These are phyloP conservation scores for Alternaria postmessia DNA, from an alignment of 2,329 filamentous ascomycete species.

Conservation along the genomic window DNA sequence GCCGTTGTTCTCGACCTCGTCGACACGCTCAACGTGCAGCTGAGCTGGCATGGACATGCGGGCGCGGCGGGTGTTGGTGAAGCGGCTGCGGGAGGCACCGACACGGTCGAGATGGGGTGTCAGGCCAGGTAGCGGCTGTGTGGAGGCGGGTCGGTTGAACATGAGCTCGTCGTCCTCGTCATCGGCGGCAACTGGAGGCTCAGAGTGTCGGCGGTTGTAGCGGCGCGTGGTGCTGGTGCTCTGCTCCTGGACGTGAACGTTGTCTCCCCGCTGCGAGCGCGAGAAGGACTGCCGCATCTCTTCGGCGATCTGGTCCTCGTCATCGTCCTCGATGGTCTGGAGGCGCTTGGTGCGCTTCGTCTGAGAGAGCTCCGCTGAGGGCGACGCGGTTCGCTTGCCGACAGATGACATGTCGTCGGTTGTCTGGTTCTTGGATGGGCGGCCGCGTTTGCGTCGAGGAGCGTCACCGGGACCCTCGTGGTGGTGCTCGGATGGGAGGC, in stretches of 20 bases:
- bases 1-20: conserved; percentile 30
- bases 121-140: conserved; percentile 40
- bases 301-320: conserved; percentile 44
- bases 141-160: conserved; percentile 29
- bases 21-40: conserved; percentile 35
- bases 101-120: conserved; percentile 45
- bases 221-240: conserved; percentile 27
- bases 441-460: conserved; percentile 43
- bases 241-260: conserved; percentile 23
- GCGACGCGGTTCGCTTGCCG: conserved; percentile 43
- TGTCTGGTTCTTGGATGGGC: conserved; percentile 36
- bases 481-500: conserved; percentile 48
- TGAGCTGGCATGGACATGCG: conserved; percentile 50
- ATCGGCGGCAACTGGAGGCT: conserved; percentile 36
- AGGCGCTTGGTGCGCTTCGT: conserved; percentile 47
- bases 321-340: conserved; percentile 37
- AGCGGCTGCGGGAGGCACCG: conserved; percentile 35
- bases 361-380: conserved; percentile 33
- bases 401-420: conserved; percentile 27
- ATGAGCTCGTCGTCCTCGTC: conserved; percentile 27
- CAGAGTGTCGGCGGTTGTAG: conserved; percentile 45
- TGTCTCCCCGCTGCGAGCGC: conserved; percentile 33
- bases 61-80: conserved; percentile 36
- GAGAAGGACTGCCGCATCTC: conserved; percentile 44
- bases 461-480: conserved; percentile 46